Base-by-base conservation (phyloP, 768 basidiomycete genomes). In the Lentinula boryana region DNA sequence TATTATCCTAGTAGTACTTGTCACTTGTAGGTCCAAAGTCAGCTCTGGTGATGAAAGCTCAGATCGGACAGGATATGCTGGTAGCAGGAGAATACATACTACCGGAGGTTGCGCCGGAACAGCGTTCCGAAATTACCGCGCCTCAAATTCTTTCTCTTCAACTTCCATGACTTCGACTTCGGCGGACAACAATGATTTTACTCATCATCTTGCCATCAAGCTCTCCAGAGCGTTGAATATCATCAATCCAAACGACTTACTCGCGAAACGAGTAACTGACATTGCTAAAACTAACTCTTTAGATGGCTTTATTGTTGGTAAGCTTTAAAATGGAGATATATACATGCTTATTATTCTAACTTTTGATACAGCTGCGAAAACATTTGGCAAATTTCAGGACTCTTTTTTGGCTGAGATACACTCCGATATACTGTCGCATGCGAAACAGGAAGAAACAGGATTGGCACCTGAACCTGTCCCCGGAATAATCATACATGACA, bases 311-410 rank as follows among this genome's bases (percentile, higher is more conserved):
- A 80, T 84, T 50, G 79, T 80, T 74, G 90, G 91, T 91, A 61
- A 50, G 77, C 54, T 36, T 7, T 12, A 8, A 12, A n/a, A 38
- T 41, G 31, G 23, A 54, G 44, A 9, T 18, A 48, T 58, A 43
- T 44, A 13, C 18, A 32, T 18, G 46, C 62, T 57, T 46, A 13
- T 36, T 56, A 16, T 36, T 56, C 23, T 56, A n/a, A 48, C 5
- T 36, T 1, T 36, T 32, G 15, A 6, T 23, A 1, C 65, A 87
- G 91, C 92, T 65, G 88, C 89, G 36, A 83, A 79, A 63, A 76
- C 87, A 35, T 95, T 97, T 76, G 93, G 92, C 70, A 91, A 91
- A 78, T 95, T 95, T 69, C 80, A 87, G 68, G 84, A 86, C 68
- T 83, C 86, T 38, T 90, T 91, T 68, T 78, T 95, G 57, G 76